phyloP scores from a whole-genome alignment of 768 basidiomycete species.

The Tricholoma sp. region DNA sequence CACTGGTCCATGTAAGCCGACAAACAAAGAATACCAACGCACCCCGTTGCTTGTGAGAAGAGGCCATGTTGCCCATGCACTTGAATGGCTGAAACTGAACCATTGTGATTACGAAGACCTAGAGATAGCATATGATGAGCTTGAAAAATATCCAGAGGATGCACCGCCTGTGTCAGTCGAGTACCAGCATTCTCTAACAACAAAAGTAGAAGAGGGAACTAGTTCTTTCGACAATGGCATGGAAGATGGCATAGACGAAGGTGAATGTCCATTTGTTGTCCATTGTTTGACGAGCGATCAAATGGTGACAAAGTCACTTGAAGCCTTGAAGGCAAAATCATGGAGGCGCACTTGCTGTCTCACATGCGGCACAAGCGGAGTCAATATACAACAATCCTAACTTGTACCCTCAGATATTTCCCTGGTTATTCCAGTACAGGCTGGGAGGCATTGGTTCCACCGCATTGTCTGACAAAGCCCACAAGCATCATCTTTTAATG shows the following conservation, averaged over 20 bases:
- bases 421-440: constrained; percentile 34
- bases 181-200: constrained; percentile 16
- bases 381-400: constrained; percentile 19
- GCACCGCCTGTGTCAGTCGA: constrained; percentile 19
- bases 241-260: constrained; percentile 23
- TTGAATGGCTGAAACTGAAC: constrained; percentile 33
- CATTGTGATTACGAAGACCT: constrained; percentile 28
- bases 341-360: constrained; percentile 22
- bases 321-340: constrained; percentile 15
- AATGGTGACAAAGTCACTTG: constrained; percentile 20
- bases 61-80: constrained; percentile 9
- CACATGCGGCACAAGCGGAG: constrained; percentile 19
- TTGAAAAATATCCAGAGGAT: constrained; percentile 17
- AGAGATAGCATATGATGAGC: constrained; percentile 22
- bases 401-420: neutral
- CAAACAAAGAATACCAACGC: constrained; percentile 10
- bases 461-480: constrained; percentile 12
- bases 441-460: constrained; percentile 21
- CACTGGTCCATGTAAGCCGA: constrained; percentile 24
- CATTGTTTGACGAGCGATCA: constrained; percentile 28
- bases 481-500: constrained; percentile 25
- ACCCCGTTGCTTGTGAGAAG: neutral
- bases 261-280: constrained; percentile 31
- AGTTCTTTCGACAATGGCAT: constrained; percentile 23
- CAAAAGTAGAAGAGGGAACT: constrained; percentile 17